phyloP scores from a whole-genome alignment of 176 grass and related monocot genomes.

The Luzula sylvatica region DNA sequence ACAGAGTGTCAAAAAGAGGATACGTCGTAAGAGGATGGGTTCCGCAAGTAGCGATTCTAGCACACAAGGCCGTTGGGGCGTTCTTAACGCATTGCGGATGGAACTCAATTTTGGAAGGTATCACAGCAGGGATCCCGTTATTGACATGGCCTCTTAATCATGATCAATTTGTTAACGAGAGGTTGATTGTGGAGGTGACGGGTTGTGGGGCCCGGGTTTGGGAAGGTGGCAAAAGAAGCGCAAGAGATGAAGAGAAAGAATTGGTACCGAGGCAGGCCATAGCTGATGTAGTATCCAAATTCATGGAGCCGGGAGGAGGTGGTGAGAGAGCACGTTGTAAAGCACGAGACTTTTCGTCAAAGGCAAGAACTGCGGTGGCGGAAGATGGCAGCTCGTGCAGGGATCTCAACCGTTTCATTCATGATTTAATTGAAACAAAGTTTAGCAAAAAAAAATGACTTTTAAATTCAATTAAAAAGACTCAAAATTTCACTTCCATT shows the following conservation, averaged over 20 bases:
- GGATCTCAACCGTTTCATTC: conserved; percentile 35
- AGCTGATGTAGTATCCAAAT: conserved; percentile 16
- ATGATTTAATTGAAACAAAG: conserved; percentile 26
- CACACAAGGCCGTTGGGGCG: conserved; percentile 38
- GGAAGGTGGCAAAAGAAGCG: conserved; percentile 46
- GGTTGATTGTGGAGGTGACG: conserved; percentile 41
- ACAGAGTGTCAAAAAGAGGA: conserved; percentile 27
- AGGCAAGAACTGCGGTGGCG: conserved; percentile 17
- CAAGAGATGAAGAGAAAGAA: conserved; percentile 14
- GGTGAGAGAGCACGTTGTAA: conserved; percentile 9
- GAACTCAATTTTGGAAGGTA: conserved; percentile 53
- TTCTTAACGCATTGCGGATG: conserved; percentile 60
- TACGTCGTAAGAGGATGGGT: conserved; percentile 47
- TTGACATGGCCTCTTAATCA: no score
- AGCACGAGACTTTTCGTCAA: conserved; percentile 15
- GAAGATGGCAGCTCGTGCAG: conserved; percentile 31
- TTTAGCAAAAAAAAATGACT: no score
- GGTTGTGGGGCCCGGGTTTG: conserved; percentile 32
- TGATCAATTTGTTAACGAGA: conserved; percentile 81
- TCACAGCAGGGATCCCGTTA: conserved; percentile 44
- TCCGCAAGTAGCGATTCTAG: conserved; percentile 53
- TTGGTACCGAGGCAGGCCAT: conserved; percentile 38
- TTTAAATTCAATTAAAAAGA: no score
- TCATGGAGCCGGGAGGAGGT: conserved; percentile 33
- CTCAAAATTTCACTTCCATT: no score